phyloP scores from a whole-genome alignment of 192 early-diverging fungal genomes.

The Phycomyces blakesleeanus region DNA sequence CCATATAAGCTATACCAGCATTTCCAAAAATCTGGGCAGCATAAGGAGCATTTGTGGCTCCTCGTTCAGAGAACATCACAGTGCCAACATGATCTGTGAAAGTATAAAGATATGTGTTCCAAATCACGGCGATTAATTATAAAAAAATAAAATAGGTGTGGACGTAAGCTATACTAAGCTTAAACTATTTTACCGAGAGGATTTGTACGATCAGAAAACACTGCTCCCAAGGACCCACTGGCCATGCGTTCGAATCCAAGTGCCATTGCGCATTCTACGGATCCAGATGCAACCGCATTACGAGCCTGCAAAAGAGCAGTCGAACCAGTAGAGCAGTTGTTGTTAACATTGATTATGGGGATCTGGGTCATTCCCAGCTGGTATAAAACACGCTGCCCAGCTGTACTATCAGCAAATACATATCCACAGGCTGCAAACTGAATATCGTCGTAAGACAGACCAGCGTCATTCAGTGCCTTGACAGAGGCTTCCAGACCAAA shows the following conservation, averaged over 20 bases:
- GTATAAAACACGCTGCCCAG: conserved; percentile 67
- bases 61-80: conserved; percentile 52
- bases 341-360: conserved; percentile 68
- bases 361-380: conserved; percentile 75
- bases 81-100: conserved; percentile 55
- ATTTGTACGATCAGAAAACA: conserved; percentile 57
- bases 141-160: too few species aligned
- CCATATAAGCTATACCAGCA: conserved; percentile 66
- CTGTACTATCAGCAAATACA: conserved; percentile 61
- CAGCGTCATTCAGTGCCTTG: conserved; percentile 72
- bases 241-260: conserved; percentile 76
- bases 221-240: conserved; percentile 43
- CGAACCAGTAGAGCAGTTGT: conserved; percentile 76
- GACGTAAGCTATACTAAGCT: neutral
- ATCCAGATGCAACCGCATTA: conserved; percentile 54
- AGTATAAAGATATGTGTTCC: too few species aligned
- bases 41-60: conserved; percentile 41
- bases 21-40: conserved; percentile 72
- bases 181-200: conserved; percentile 43
- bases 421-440: conserved; percentile 49
- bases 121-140: too few species aligned
- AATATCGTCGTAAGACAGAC: conserved; percentile 62
- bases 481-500: conserved; percentile 59
- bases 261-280: conserved; percentile 66
- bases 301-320: conserved; percentile 65